Conservation (phyloP, 2,329 filamentous ascomycete genomes). For the Neofusicoccum laricinum region DNA sequence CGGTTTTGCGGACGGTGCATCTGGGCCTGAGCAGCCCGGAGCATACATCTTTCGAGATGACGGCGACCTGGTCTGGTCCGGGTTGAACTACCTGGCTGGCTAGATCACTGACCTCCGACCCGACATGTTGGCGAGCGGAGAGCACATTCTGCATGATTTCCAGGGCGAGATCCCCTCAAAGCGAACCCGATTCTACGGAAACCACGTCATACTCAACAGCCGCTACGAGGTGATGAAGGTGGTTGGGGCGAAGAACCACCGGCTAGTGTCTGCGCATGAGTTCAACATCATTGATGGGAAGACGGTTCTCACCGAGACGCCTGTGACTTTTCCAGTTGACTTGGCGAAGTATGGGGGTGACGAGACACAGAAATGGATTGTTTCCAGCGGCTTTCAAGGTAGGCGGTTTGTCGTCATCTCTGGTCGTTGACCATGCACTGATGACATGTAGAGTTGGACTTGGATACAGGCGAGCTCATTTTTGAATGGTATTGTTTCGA, state of each 20-base stretch:
- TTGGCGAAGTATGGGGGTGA: slow-evolving; percentile 42
- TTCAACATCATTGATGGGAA: slow-evolving; percentile 54
- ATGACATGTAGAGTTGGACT: slow-evolving; percentile 43
- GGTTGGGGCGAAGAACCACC: slow-evolving; percentile 51
- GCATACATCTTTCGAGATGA: slow-evolving; percentile 56
- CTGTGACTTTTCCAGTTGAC: slow-evolving; percentile 48
- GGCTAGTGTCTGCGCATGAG: slow-evolving; percentile 46
- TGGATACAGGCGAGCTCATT: slow-evolving; percentile 37
- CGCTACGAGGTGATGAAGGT: slow-evolving; percentile 55
- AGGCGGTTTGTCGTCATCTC: slow-evolving; percentile 2
- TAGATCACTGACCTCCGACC: slow-evolving; percentile 55
- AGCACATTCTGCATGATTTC: slow-evolving; percentile 54
- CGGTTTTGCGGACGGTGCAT: slow-evolving; percentile 24
- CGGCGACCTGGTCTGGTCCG: slow-evolving; percentile 58
- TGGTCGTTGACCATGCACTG: background rate
- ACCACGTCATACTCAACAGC: slow-evolving; percentile 52
- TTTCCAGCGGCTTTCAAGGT: slow-evolving; percentile 55
- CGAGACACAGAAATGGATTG: slow-evolving; percentile 54
- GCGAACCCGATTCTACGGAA: slow-evolving; percentile 55
- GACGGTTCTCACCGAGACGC: slow-evolving; percentile 54
- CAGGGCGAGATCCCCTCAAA: slow-evolving; percentile 52
- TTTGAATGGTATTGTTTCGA: slow-evolving; percentile 41
- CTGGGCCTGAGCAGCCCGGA: slow-evolving; percentile 51
- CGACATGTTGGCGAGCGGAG: slow-evolving; percentile 48
- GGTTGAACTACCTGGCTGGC: slow-evolving; percentile 52